These are phyloP conservation scores for Candida dendrica DNA, from an alignment of 805 yeast genomes.

Conservation along the genomic window DNA sequence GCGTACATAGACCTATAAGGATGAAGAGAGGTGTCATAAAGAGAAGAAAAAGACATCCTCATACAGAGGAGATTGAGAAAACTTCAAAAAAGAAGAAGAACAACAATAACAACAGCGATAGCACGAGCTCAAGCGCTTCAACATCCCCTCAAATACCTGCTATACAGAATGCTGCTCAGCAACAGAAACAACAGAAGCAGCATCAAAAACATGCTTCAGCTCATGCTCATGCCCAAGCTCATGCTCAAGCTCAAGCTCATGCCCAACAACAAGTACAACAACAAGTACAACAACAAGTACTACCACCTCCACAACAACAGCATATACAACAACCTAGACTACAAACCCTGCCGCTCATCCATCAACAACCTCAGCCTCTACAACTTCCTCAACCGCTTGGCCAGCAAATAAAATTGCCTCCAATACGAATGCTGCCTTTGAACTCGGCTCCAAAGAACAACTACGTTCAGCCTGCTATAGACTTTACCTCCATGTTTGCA, in stretches of 20 bases:
- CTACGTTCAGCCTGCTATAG: conserved; percentile 29
- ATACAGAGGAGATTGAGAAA: background rate
- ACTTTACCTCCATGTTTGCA: conserved; percentile 30
- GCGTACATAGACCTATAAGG: conserved; percentile 67
- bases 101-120: background rate
- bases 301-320: background rate
- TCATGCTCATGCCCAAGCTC: too few species aligned
- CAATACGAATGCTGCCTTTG: conserved; percentile 17
- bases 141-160: background rate
- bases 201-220: too few species aligned
- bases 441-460: conserved; percentile 2
- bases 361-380: background rate
- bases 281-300: conserved; percentile 1
- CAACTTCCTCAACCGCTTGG: background rate
- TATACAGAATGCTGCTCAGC: too few species aligned
- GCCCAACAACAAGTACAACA: background rate
- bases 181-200: too few species aligned
- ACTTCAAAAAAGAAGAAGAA: too few species aligned
- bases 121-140: background rate
- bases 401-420: conserved; percentile 13
- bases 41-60: conserved; percentile 50
- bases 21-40: conserved; percentile 70
- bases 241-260: background rate
- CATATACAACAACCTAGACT: background rate
- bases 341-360: background rate